Evolutionary conservation across 1,284 basidiomycete species (phyloP).

Genomic region (Meripilus lineatus): DNA sequence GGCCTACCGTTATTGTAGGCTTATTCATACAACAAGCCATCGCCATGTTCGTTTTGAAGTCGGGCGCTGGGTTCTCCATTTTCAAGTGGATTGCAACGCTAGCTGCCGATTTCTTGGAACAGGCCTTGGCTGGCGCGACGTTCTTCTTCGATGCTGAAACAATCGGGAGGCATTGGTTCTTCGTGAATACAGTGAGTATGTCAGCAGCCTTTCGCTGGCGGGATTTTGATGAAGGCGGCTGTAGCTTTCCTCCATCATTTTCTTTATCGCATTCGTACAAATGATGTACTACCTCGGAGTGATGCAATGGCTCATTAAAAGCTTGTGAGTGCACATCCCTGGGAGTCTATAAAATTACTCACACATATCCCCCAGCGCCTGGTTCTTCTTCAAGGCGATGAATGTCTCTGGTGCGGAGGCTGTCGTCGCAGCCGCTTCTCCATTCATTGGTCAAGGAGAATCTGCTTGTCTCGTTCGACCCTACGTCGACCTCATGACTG

Average conservation of each 20-base stretch:
- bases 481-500: slow-evolving; percentile 86
- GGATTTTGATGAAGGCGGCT: neutral
- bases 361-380: slow-evolving; percentile 48
- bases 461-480: slow-evolving; percentile 82
- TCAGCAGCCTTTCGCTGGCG: slow-evolving; percentile 8
- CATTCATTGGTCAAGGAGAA: slow-evolving; percentile 89
- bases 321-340: slow-evolving; percentile 50
- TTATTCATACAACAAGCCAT: slow-evolving; percentile 81
- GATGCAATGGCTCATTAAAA: slow-evolving; percentile 85
- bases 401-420: slow-evolving; percentile 88
- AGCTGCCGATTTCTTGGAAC: slow-evolving; percentile 65
- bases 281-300: slow-evolving; percentile 84
- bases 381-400: slow-evolving; percentile 91
- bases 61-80: slow-evolving; percentile 71
- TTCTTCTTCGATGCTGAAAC: slow-evolving; percentile 78
- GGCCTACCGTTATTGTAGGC: slow-evolving; percentile 81
- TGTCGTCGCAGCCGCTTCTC: slow-evolving; percentile 86
- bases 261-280: slow-evolving; percentile 85
- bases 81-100: slow-evolving; percentile 79
- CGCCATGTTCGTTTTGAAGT: slow-evolving; percentile 84
- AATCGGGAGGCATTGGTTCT: slow-evolving; percentile 66
- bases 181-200: slow-evolving; percentile 64
- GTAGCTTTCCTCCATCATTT: slow-evolving; percentile 72
- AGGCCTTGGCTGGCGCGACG: slow-evolving; percentile 57
- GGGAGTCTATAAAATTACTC: slow-evolving; percentile 9